Conservation (phyloP, 2,329 filamentous ascomycete genomes). For the Fusarium ramigenum region DNA sequence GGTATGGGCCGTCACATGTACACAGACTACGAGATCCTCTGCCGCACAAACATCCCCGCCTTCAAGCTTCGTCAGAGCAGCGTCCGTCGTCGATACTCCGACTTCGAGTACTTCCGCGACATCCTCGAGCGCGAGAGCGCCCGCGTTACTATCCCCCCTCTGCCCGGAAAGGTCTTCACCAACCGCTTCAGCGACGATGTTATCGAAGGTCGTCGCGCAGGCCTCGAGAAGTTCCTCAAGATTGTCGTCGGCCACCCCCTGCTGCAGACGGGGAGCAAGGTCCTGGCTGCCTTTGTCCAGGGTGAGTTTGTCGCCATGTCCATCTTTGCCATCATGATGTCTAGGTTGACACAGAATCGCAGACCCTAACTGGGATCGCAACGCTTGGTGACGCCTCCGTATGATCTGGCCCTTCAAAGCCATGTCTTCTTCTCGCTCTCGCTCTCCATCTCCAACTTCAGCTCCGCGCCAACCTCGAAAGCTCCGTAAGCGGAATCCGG, state of each 20-base stretch:
- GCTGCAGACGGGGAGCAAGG: slow-evolving; percentile 96
- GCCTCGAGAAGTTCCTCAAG: slow-evolving; percentile 93
- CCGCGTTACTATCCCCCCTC: slow-evolving; percentile 91
- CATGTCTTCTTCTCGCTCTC: slow-evolving; percentile 28
- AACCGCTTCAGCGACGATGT: slow-evolving; percentile 98
- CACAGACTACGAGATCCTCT: slow-evolving; percentile 98
- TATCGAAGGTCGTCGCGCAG: slow-evolving; percentile 91
- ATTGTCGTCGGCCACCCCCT: slow-evolving; percentile 97
- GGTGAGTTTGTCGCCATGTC: slow-evolving; percentile 61
- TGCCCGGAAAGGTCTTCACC: slow-evolving; percentile 97
- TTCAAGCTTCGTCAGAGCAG: slow-evolving; percentile 93
- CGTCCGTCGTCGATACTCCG: slow-evolving; percentile 93
- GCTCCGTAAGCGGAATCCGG: slow-evolving; percentile 41
- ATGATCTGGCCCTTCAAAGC: slow-evolving; percentile 35
- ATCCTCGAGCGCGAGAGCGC: slow-evolving; percentile 96
- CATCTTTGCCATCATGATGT: slow-evolving; percentile 5
- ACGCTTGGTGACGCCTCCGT: slow-evolving; percentile 74
- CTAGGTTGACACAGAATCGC: slow-evolving; percentile 1
- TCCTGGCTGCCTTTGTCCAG: slow-evolving; percentile 95
- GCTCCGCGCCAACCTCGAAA: slow-evolving; percentile 35
- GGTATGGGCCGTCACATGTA: slow-evolving; percentile 97
- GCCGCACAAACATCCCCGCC: slow-evolving; percentile 97
- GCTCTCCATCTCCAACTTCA: slow-evolving; percentile 22
- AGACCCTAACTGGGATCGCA: slow-evolving; percentile 92
- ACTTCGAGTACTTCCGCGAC: slow-evolving; percentile 99